A percentile compares a stretch with the other conserved stretches of the same genome.
Evolutionary conservation across 805 yeast species (phyloP).

Genomic region (Huiozyma sinensis): DNA sequence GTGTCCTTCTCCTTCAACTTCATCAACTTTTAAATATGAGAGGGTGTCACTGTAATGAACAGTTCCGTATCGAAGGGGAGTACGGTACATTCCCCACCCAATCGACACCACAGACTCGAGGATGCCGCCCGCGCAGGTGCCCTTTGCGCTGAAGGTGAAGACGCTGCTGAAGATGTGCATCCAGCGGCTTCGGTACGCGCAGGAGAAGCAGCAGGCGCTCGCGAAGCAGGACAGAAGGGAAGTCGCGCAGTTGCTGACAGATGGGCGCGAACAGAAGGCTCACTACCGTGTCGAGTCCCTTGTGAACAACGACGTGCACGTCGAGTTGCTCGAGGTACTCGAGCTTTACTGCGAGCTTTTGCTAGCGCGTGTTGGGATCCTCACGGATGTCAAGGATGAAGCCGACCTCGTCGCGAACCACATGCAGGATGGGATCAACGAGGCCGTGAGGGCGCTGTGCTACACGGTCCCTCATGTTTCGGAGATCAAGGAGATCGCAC

Average conservation of each 20-base stretch:
- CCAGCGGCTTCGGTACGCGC: conserved; percentile 57
- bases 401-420: conserved; percentile 24
- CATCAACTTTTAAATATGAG: too few relatives aligned
- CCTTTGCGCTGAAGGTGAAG: conserved; percentile 17
- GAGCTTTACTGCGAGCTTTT: conserved; percentile 77
- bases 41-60: too few relatives aligned
- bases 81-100: too few relatives aligned
- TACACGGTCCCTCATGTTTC: conserved; percentile 36
- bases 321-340: conserved; percentile 66
- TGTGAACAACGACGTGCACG: conserved; percentile 69
- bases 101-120: too few relatives aligned
- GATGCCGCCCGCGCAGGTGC: background rate
- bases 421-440: conserved; percentile 42
- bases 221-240: conserved; percentile 65
- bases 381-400: conserved; percentile 35
- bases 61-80: too few relatives aligned
- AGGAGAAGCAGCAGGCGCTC: conserved; percentile 62
- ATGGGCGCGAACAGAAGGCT: conserved; percentile 74
- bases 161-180: conserved; percentile 50
- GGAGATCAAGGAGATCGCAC: conserved; percentile 61
- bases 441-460: conserved; percentile 55
- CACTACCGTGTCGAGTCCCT: conserved; percentile 74
- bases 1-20: too few relatives aligned
- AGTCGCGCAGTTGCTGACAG: conserved; percentile 56
- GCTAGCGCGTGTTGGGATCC: conserved; percentile 58